Evolutionary conservation across 768 basidiomycete species (phyloP).

Genomic region (Pleurotus sapidus): DNA sequence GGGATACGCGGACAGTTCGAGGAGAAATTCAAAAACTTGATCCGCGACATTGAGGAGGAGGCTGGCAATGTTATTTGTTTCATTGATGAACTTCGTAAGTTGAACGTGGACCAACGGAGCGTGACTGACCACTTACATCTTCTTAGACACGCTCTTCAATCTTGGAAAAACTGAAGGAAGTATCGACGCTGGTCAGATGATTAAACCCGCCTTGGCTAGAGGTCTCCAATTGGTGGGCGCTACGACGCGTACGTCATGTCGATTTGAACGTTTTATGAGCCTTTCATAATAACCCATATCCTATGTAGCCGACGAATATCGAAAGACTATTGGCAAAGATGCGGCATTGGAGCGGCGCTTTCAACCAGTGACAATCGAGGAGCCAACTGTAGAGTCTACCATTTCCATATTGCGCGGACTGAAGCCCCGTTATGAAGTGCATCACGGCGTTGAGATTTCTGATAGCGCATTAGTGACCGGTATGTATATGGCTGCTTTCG

Average conservation of each 20-base stretch:
- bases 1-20: constrained; percentile 93
- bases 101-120: background rate
- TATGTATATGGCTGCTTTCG: constrained; percentile 21
- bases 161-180: constrained; percentile 91
- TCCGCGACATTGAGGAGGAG: constrained; percentile 90
- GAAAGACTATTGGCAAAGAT: constrained; percentile 90
- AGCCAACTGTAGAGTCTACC: constrained; percentile 82
- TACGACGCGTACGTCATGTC: constrained; percentile 65
- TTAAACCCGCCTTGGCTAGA: constrained; percentile 85
- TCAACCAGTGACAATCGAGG: constrained; percentile 86
- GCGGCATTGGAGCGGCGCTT: constrained; percentile 90
- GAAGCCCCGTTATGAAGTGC: constrained; percentile 83
- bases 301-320: constrained; percentile 69
- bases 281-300: constrained; percentile 16
- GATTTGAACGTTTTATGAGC: background rate
- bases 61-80: constrained; percentile 85
- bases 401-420: constrained; percentile 87
- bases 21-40: constrained; percentile 86
- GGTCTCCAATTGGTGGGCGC: constrained; percentile 89
- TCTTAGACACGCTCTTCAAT: constrained; percentile 73
- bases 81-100: constrained; percentile 92
- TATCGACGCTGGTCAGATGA: constrained; percentile 92
- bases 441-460: constrained; percentile 91
- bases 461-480: constrained; percentile 87
- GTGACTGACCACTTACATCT: background rate